These are phyloP conservation scores for Candida dendrica DNA, from an alignment of 805 yeast genomes.

Conservation along the genomic window DNA sequence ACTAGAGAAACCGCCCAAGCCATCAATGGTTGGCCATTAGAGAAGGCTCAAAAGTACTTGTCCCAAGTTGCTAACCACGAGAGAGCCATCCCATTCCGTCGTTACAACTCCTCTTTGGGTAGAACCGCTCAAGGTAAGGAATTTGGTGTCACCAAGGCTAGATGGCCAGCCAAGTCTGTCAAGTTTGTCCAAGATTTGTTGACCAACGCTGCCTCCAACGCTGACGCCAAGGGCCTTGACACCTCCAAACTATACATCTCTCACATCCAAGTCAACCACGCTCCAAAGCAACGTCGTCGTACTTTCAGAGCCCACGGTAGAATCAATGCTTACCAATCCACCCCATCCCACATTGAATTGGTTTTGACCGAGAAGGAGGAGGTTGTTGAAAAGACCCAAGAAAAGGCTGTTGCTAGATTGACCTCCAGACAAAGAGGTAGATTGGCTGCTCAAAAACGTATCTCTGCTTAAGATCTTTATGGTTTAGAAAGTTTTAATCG, in stretches of 20 bases:
- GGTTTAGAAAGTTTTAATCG: background rate
- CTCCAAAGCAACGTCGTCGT: conserved; percentile 99
- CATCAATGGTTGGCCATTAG: conserved; percentile 95
- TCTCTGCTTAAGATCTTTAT: conserved; percentile 45
- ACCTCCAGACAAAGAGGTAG: conserved; percentile 91
- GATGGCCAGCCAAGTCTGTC: conserved; percentile 99
- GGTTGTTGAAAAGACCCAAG: conserved; percentile 86
- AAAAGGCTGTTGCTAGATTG: conserved; percentile 61
- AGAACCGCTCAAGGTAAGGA: conserved; percentile 99
- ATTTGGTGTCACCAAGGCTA: conserved; percentile 99
- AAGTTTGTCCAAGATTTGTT: conserved; percentile 90
- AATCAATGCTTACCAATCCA: conserved; percentile 97
- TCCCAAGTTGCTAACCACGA: conserved; percentile 94
- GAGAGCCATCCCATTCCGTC: conserved; percentile 99
- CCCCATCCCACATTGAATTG: conserved; percentile 98
- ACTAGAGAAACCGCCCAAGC: conserved; percentile 99
- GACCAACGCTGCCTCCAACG: conserved; percentile 97
- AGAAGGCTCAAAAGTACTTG: conserved; percentile 92
- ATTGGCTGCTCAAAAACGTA: conserved; percentile 81
- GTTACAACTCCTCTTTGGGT: conserved; percentile 94
- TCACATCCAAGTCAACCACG: conserved; percentile 99
- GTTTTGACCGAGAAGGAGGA: conserved; percentile 93
- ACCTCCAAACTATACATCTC: conserved; percentile 87
- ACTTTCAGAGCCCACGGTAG: conserved; percentile 99
- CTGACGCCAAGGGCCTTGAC: conserved; percentile 98